Conservation (phyloP, 1,139 yeast species). For the Diutina neorugosa region DNA sequence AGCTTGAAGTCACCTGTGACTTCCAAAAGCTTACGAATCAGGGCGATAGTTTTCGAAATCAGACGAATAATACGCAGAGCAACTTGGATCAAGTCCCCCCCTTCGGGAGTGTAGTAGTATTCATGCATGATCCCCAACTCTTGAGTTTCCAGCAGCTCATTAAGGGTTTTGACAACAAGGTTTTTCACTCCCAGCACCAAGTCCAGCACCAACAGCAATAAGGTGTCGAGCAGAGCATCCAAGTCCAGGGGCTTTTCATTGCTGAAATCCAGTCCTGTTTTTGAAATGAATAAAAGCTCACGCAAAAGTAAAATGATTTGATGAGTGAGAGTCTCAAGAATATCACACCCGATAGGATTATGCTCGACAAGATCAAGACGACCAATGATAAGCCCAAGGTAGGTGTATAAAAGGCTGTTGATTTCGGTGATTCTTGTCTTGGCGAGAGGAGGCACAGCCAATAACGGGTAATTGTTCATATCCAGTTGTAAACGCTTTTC, state of each 20-base stretch:
- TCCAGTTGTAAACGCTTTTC: slow-evolving; percentile 26
- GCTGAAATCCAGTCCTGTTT: slow-evolving; percentile 36
- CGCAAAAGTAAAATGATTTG: slow-evolving; percentile 53
- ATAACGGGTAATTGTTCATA: slow-evolving; percentile 29
- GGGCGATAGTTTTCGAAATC: slow-evolving; percentile 38
- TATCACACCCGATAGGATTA: slow-evolving; percentile 56
- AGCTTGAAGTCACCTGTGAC: slow-evolving; percentile 65
- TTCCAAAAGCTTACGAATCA: slow-evolving; percentile 28
- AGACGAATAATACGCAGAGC: slow-evolving; percentile 54
- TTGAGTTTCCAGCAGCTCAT: slow-evolving; percentile 15
- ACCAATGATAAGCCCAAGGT: slow-evolving; percentile 62
- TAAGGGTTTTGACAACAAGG: slow-evolving; percentile 43
- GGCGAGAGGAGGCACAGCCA: slow-evolving; percentile 54
- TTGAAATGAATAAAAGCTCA: slow-evolving; percentile 53
- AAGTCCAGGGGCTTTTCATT: slow-evolving; percentile 31
- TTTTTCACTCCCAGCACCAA: slow-evolving; percentile 53
- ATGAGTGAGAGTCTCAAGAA: slow-evolving; percentile 52
- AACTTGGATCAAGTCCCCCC: slow-evolving; percentile 49
- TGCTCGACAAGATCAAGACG: slow-evolving; percentile 66
- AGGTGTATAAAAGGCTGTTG: slow-evolving; percentile 53
- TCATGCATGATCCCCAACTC: slow-evolving; percentile 5
- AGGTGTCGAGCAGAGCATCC: slow-evolving; percentile 45
- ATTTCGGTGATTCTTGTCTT: slow-evolving; percentile 64
- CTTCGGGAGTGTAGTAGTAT: slow-evolving; percentile 54
- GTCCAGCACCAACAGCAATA: slow-evolving; percentile 51